Base-by-base conservation (phyloP, 768 basidiomycete species). In the Lentinula raphanica region DNA sequence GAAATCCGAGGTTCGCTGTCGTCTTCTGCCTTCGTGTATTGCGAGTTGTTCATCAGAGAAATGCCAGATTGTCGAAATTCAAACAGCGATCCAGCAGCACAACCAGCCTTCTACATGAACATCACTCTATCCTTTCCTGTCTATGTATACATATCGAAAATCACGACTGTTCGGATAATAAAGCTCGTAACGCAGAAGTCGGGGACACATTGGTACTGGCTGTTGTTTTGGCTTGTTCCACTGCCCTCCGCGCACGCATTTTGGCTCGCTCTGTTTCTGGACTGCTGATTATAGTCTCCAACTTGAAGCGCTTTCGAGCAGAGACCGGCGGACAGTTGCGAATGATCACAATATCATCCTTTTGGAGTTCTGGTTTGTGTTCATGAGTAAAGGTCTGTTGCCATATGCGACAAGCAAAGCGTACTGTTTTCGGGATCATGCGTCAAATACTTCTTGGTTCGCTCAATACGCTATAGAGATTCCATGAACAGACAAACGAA, bases 261-360 rank as follows among this genome's bases (percentile, higher is more conserved):
- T 74, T 58, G 58, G 82, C 80, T 51, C 79, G 81, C 69, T 86
- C 84, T 15, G 75, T 76, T 66, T 85, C 83, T 6, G 90, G 90
- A 64, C 90, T 91, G 63, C 74, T 78, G 40, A 91, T 64, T 32
- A 93, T 67, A 54, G 73, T 79, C 66, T 91, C 84, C 49, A 93
- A 73, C 50, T 72, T 82, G 75, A 92, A 93, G 29, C 87, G 79
- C 72, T 93, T 93, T 62, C 81, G 75, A 23, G 87, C 88, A 29
- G 91, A 93, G 65, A 90, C 74, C 23, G 90, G 90, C 40, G 85
- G 86, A 69, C 90, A 92, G 65, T 92, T 89, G 59, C 86, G 87
- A 69, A 93, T 92, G 59, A 82, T 70, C 35, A 92, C 90, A 38
- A 81, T 70, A 69, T 93, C 91, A 35, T 88, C 80, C 66, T 80